Conservation (phyloP, 495 filamentous ascomycete species). For the Hypoxylon cercidicola region DNA sequence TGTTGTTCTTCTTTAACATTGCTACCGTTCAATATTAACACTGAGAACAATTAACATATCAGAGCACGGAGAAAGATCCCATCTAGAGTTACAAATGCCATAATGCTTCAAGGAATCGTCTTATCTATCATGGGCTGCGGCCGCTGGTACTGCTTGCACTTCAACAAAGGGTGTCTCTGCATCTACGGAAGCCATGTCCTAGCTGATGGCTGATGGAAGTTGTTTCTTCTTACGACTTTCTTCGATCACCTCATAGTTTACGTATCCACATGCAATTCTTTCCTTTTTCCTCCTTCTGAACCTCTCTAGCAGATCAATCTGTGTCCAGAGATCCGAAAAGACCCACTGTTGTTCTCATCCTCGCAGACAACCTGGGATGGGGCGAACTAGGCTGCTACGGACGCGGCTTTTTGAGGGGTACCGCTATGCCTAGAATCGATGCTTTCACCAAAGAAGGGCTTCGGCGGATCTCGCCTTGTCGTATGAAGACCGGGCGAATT, state of each 20-base stretch:
- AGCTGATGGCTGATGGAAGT: neutral
- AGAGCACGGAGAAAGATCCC: neutral
- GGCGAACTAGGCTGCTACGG: slow-evolving; percentile 9
- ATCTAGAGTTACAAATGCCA: too few relatives aligned
- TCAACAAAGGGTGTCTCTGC: neutral
- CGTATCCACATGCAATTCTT: neutral
- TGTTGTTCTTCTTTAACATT: slow-evolving; percentile 2
- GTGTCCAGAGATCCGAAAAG: neutral
- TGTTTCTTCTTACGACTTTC: neutral
- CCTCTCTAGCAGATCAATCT: neutral
- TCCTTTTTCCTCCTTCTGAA: neutral
- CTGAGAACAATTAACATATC: neutral
- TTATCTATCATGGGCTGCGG: neutral
- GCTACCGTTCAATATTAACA: neutral
- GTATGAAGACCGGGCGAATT: too few relatives aligned
- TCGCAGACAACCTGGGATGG: slow-evolving; percentile 8
- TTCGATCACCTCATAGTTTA: neutral
- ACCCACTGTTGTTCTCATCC: neutral
- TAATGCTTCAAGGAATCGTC: neutral
- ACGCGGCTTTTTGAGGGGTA: slow-evolving; percentile 2
- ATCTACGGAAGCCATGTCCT: neutral
- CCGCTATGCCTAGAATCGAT: slow-evolving; percentile 1
- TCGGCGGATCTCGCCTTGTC: too few relatives aligned
- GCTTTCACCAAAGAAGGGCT: too few relatives aligned
- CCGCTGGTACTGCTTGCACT: neutral